phyloP scores from a whole-genome alignment of 2,329 filamentous ascomycete genomes.

The Pochonia chlamydosporia region DNA sequence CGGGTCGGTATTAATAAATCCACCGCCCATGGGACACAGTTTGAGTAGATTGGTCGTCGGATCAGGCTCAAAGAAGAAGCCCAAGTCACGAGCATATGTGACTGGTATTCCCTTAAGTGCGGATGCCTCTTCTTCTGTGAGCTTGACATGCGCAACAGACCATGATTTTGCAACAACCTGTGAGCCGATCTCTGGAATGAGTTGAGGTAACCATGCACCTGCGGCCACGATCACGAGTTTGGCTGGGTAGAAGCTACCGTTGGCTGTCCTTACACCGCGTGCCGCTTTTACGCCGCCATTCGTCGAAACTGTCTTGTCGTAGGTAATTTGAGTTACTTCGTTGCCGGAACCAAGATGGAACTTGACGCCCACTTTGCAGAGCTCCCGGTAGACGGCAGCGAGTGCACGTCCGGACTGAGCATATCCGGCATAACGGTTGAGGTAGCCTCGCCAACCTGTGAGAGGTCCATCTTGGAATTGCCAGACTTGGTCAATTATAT shows the following conservation, averaged over 20 bases:
- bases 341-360: slow-evolving; percentile 28
- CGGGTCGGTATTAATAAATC: slow-evolving; percentile 40
- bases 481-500: slow-evolving; percentile 38
- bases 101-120: slow-evolving; percentile 53
- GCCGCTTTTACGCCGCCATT: slow-evolving; percentile 1
- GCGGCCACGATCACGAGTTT: slow-evolving; percentile 43
- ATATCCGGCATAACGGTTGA: slow-evolving; percentile 52
- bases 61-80: slow-evolving; percentile 63
- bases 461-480: slow-evolving; percentile 44
- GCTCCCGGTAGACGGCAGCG: slow-evolving; percentile 36
- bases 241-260: slow-evolving; percentile 15
- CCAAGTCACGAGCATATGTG: slow-evolving; percentile 54
- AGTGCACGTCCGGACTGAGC: slow-evolving; percentile 49
- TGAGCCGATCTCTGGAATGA: slow-evolving; percentile 42
- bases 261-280: slow-evolving; percentile 10
- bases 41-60: slow-evolving; percentile 52
- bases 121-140: slow-evolving; percentile 48
- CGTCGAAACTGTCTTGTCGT: slow-evolving; percentile 10
- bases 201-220: slow-evolving; percentile 40
- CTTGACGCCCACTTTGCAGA: slow-evolving; percentile 30
- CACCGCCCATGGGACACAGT: slow-evolving; percentile 53
- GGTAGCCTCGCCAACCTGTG: slow-evolving; percentile 48
- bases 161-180: slow-evolving; percentile 51
- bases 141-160: slow-evolving; percentile 53
- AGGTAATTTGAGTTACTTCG: slow-evolving; percentile 18